Base-by-base conservation (phyloP, 1,139 yeast genomes). In the Blastobotrys raffinosifermentans region DNA sequence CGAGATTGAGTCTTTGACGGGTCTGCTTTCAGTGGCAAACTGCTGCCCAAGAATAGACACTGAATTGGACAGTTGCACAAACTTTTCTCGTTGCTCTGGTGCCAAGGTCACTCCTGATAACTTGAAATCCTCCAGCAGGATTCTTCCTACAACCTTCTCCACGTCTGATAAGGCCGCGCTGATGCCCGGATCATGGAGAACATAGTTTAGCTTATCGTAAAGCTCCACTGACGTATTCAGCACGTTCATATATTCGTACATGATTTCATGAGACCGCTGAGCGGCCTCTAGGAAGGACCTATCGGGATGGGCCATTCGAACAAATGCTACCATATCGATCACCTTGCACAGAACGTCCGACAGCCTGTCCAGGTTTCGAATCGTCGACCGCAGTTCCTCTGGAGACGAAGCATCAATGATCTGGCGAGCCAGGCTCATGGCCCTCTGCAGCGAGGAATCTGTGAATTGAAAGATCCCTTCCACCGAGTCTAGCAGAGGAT, bases 231-330 rank as follows among this genome's bases (percentile, higher is more conserved):
- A 82, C 4, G 97, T 91, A 58, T 91, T 91, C 34, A 91, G 67
- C 43, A 82, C 75, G 60, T 87, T 91, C 99, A 91, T 93, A 59
- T 81, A 89, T 46, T 87, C 95, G 61, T 81, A 91, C 82, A 91
- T 75, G 46, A 77, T 69, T 51, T 86, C 94, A 54, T 91, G 96
- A 20, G 94, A 82, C 37, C 74, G 72, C 53, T 91, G 96, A 1
- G 98, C 96, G 1, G 91, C 93, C 33, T 69, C 70, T 3, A 81
- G 71, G 72, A 85, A 86, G 29, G 68, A 63, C 35, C 67, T 67
- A 46, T 80, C 73, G 0, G 97, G 96, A 57, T 91, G 97, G 1
- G 81, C 78, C 34, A 87, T 89, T 37, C 98, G 69, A 19, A 93
- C 77, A 60, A 91, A 91, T 49, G 91, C 98, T 19, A 96, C 93